phyloP scores from a whole-genome alignment of 768 basidiomycete genomes.

The Boletus edulis region DNA sequence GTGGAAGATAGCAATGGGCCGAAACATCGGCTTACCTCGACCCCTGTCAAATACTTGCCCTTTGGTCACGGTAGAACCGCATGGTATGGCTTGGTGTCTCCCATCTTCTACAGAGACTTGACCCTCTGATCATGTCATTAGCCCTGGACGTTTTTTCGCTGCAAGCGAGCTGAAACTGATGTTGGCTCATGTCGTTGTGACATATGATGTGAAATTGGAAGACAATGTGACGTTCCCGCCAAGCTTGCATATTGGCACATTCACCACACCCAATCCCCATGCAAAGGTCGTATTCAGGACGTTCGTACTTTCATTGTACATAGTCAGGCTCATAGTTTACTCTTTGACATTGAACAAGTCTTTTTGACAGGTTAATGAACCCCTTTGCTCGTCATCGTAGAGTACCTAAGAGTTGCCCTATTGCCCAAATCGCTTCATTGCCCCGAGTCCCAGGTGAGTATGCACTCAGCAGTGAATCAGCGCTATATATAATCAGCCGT shows the following conservation, averaged over 20 bases:
- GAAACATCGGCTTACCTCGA: neutral
- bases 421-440: too few relatives aligned
- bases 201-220: slow-evolving; percentile 19
- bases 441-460: too few relatives aligned
- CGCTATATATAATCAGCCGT: too few relatives aligned
- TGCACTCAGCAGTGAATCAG: too few relatives aligned
- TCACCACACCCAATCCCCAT: neutral
- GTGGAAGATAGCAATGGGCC: neutral
- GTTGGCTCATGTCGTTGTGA: slow-evolving; percentile 41
- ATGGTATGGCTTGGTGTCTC: neutral
- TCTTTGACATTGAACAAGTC: too few relatives aligned
- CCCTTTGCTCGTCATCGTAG: too few relatives aligned
- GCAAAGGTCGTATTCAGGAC: slow-evolving; percentile 13
- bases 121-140: neutral
- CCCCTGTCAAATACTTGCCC: neutral
- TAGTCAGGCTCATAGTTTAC: too few relatives aligned
- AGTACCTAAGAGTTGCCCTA: too few relatives aligned
- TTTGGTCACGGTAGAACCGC: neutral
- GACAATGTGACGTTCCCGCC: neutral
- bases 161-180: slow-evolving; percentile 44
- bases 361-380: too few relatives aligned
- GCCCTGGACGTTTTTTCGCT: slow-evolving; percentile 41
- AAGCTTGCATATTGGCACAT: neutral
- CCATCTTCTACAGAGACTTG: neutral
- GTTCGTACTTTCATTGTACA: too few relatives aligned